A percentile compares a stretch with the other conserved stretches of the same genome.
phyloP scores from a whole-genome alignment of 495 filamentous ascomycete genomes.

The Annulohypoxylon bovei region DNA sequence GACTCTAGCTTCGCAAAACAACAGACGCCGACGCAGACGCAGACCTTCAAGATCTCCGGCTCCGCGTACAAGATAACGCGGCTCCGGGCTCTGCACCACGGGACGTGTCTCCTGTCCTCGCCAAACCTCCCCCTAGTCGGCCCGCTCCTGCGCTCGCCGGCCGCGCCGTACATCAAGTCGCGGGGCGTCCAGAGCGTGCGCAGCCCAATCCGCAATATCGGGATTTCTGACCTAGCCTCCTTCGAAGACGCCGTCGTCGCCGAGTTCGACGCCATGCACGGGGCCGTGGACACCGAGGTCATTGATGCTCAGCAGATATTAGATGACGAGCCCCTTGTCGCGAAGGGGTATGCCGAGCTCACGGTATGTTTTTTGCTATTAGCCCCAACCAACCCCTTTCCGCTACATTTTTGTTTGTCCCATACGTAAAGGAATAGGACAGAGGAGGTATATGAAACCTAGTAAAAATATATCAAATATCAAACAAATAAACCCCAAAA shows the following conservation, averaged over 20 bases:
- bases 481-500: not conserved
- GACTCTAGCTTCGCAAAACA: too few species aligned
- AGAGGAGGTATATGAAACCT: too few species aligned
- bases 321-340: not conserved
- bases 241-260: constrained; percentile 63
- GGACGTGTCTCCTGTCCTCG: constrained; percentile 82
- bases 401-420: too few species aligned
- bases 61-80: constrained; percentile 92
- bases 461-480: not conserved
- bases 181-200: constrained; percentile 93
- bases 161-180: constrained; percentile 76
- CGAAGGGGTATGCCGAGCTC: constrained; percentile 33
- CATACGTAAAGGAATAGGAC: too few species aligned
- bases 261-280: constrained; percentile 67
- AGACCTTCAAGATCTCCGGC: constrained; percentile 83
- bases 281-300: constrained; percentile 13
- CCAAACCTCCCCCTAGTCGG: constrained; percentile 73
- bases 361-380: constrained; percentile 37
- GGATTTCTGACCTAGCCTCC: constrained; percentile 48
- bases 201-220: constrained; percentile 83
- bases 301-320: not conserved
- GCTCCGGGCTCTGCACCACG: constrained; percentile 84
- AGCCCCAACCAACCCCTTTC: too few species aligned
- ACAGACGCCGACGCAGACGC: constrained; percentile 35
- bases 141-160: constrained; percentile 75